Evolutionary conservation across 306 rosid genomes (phyloP).

Genomic region (Senna siamea): DNA sequence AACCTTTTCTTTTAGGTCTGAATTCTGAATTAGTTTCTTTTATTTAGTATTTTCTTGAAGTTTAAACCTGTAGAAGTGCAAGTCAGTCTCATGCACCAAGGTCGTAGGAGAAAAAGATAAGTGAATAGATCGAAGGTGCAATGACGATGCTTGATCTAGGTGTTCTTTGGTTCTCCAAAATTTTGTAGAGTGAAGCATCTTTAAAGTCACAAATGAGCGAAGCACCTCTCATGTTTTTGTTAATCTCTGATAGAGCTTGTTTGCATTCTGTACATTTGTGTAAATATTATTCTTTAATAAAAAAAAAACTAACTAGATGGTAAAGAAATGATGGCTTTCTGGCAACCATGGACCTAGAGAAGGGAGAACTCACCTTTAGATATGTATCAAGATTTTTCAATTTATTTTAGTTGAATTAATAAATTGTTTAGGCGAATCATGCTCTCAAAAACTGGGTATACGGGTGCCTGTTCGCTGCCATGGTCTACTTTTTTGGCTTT

Average conservation of each 20-base stretch:
- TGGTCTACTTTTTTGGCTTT: no score
- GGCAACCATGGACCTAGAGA: background rate
- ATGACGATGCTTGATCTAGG: conserved; percentile 19
- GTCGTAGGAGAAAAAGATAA: background rate
- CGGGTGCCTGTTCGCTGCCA: no score
- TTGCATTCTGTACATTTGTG: background rate
- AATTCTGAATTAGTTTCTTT: conserved; percentile 3
- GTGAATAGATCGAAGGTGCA: conserved; percentile 12
- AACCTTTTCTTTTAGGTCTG: background rate
- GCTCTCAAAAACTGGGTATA: no score
- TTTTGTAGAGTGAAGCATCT: background rate
- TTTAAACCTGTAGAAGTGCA: conserved; percentile 26
- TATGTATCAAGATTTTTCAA: no score
- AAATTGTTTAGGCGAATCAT: no score
- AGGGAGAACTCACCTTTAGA: no score
- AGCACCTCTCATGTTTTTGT: background rate
- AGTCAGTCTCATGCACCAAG: conserved; percentile 1
- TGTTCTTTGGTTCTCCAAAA: conserved; percentile 1
- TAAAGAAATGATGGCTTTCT: background rate
- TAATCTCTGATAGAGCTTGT: background rate
- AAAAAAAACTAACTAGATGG: no score
- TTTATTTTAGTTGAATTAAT: no score
- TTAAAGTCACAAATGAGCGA: background rate
- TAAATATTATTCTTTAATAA: background rate
- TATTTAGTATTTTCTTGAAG: conserved; percentile 7